Conservation (phyloP, 257 asterid genomes). For the Solanum phureja region DNA sequence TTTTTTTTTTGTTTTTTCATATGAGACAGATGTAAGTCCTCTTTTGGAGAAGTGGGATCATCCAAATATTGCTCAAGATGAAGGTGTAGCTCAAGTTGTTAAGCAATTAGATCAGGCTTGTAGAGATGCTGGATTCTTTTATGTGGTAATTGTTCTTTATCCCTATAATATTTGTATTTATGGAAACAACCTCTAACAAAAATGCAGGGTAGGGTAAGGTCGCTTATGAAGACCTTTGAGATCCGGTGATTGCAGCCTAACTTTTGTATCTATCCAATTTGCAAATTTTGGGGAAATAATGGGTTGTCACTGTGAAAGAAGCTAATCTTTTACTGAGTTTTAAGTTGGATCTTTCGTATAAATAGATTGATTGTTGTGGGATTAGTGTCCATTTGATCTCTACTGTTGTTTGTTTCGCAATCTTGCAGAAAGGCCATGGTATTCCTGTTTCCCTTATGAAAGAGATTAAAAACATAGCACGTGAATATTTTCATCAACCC, state of each 20-base stretch:
- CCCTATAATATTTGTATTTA: neutral
- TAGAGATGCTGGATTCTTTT: constrained; percentile 74
- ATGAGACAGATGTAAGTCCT: constrained; percentile 48
- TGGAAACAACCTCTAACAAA: neutral
- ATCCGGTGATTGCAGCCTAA: neutral
- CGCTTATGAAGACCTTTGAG: neutral
- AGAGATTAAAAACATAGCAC: constrained; percentile 53
- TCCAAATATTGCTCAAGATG: constrained; percentile 45
- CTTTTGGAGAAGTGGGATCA: constrained; percentile 71
- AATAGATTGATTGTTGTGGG: neutral
- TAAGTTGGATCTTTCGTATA: neutral
- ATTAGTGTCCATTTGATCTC: neutral
- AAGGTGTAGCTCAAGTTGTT: constrained; percentile 57
- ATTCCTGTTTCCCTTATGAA: constrained; percentile 50
- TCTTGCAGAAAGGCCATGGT: constrained; percentile 80
- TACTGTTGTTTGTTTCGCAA: neutral
- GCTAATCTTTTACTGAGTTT: neutral
- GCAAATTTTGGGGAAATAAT: neutral
- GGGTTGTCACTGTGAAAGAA: neutral
- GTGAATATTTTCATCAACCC: constrained; percentile 54
- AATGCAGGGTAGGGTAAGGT: neutral
- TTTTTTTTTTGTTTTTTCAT: neutral
- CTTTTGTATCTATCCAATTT: neutral
- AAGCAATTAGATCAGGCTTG: constrained; percentile 67
- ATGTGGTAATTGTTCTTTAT: constrained; percentile 38